Evolutionary conservation across 2,329 filamentous ascomycete genomes (phyloP).

Genomic region (Fusarium annulatum): DNA sequence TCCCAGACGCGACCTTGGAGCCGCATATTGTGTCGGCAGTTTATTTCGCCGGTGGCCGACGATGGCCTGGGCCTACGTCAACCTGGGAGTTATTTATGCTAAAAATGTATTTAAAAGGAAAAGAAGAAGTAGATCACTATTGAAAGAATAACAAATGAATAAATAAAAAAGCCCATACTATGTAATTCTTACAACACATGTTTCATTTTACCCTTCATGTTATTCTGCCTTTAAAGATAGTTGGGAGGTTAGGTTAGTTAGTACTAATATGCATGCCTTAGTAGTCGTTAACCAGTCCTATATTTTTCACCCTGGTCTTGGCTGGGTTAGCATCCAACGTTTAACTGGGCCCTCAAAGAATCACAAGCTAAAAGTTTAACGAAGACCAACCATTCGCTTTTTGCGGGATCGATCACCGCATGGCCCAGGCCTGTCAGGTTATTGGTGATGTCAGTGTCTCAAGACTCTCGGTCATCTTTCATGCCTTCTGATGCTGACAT

Average conservation of each 20-base stretch:
- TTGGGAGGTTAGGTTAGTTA: background rate
- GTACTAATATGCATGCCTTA: background rate
- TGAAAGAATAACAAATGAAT: background rate
- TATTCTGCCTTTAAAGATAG: background rate
- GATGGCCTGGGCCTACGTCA: background rate
- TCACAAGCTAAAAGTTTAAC: conserved; percentile 17
- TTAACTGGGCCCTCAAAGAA: conserved; percentile 8
- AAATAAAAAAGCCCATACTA: background rate
- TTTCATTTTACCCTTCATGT: no score
- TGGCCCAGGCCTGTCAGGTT: conserved; percentile 38
- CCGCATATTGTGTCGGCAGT: conserved; percentile 32
- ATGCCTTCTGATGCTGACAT: conserved; percentile 24
- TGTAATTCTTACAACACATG: background rate
- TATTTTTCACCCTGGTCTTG: background rate
- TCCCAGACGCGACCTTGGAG: conserved; percentile 32
- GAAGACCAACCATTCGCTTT: conserved; percentile 21
- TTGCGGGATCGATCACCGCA: conserved; percentile 36
- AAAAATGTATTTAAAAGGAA: background rate
- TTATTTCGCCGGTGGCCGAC: conserved; percentile 44
- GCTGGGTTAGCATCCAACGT: background rate
- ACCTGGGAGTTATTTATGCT: background rate
- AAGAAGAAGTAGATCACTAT: background rate
- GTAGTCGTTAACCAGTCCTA: background rate
- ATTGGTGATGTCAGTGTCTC: conserved; percentile 44
- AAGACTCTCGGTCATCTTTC: conserved; percentile 20